A percentile compares a stretch with the other conserved stretches of the same genome.
Conservation (phyloP, 345 rosid genomes). For the rapeseed (Brassica napus) region Da-Ae NC_063445.1:47108501-47109000, state of each 20-base stretch:
- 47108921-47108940: neutral
- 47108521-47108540: slow-evolving; percentile 20
- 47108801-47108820: neutral
- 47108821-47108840: neutral
- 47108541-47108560: slow-evolving; percentile 21
- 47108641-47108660: too few species aligned
- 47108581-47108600: neutral
- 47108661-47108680: too few species aligned
- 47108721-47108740: neutral
- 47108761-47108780: neutral
- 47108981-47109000: neutral
- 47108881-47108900: neutral
- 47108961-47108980: neutral
- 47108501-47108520: slow-evolving; percentile 39
- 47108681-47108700: neutral
- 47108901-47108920: neutral
- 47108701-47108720: neutral
- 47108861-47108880: neutral
- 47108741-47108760: neutral
- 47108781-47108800: neutral
- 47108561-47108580: slow-evolving; percentile 21
- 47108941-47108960: neutral
- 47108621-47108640: neutral
- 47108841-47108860: neutral
- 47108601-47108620: neutral